Evolutionary conservation across 2,329 filamentous ascomycete species (phyloP).

Genomic region (Cytospora paraplurivora): DNA sequence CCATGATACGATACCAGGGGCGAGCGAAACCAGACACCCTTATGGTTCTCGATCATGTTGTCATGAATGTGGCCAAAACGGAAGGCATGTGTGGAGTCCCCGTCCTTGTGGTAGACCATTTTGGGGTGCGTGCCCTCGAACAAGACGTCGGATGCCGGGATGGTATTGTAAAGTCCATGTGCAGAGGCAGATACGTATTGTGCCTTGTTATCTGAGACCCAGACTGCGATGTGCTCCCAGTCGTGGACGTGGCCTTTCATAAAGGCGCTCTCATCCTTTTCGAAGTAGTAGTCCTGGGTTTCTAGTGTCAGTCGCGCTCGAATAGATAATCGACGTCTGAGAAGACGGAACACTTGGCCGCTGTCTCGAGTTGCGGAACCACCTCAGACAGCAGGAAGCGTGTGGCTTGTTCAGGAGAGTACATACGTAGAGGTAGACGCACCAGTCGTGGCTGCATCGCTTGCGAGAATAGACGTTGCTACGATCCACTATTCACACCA

Average conservation of each 20-base stretch:
- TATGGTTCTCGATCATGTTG: conserved; percentile 39
- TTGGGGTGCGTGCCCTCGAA: conserved; percentile 40
- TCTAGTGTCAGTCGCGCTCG: conserved; percentile 28
- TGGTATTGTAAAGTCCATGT: conserved; percentile 38
- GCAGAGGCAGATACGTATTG: conserved; percentile 38
- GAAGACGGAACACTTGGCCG: too few species aligned
- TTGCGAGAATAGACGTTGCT: conserved; percentile 45
- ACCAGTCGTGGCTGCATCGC: conserved; percentile 48
- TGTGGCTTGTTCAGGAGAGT: too few species aligned
- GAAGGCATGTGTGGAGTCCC: conserved; percentile 40
- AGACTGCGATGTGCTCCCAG: conserved; percentile 38
- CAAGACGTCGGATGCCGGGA: conserved; percentile 34
- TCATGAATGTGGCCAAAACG: conserved; percentile 37
- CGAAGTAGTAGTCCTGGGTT: conserved; percentile 50
- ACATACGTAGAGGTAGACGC: conserved; percentile 31
- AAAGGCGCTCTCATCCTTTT: conserved; percentile 40
- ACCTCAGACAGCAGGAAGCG: too few species aligned
- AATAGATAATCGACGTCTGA: too few species aligned
- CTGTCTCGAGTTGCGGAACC: too few species aligned
- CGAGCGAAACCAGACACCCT: conserved; percentile 40
- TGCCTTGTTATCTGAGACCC: conserved; percentile 35
- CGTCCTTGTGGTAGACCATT: conserved; percentile 45
- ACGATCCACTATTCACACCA: conserved; percentile 26
- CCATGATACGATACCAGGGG: conserved; percentile 38
- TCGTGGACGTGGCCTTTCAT: conserved; percentile 38